These are phyloP conservation scores for Yamadazyma ubonensis DNA, from an alignment of 805 yeast genomes.

Conservation along the genomic window DNA sequence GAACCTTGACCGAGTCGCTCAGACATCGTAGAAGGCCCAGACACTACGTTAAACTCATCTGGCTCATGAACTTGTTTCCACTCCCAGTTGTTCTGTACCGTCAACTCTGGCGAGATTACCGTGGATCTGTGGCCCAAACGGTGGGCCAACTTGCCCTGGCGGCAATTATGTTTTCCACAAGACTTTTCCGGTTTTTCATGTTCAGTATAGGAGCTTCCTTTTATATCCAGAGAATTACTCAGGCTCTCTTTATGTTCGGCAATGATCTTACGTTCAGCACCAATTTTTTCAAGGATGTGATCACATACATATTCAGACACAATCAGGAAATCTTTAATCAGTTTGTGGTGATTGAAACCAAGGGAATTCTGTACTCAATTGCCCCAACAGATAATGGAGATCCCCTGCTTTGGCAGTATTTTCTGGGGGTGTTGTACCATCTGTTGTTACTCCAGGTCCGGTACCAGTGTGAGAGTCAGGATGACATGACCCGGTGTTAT, in stretches of 20 bases:
- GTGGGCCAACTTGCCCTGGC: conserved; percentile 5
- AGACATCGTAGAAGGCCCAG: not conserved
- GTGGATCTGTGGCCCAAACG: conserved; percentile 9
- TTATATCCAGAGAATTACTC: conserved; percentile 21
- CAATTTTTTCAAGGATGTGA: conserved; percentile 26
- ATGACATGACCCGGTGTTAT: conserved; percentile 3
- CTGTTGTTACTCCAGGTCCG: conserved; percentile 1
- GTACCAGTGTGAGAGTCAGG: conserved; percentile 3
- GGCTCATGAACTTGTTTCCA: conserved; percentile 20
- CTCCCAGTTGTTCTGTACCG: conserved; percentile 21
- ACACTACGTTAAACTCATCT: conserved; percentile 14
- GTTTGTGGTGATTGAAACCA: not conserved
- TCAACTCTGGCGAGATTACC: conserved; percentile 17
- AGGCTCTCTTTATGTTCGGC: conserved; percentile 23
- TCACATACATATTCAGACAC: conserved; percentile 23
- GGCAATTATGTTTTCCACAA: conserved; percentile 10
- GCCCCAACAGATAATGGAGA: conserved; percentile 2
- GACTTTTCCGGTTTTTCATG: conserved; percentile 15
- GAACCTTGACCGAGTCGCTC: conserved; percentile 6
- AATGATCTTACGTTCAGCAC: conserved; percentile 30
- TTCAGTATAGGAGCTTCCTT: conserved; percentile 18
- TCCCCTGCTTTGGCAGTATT: conserved; percentile 4
- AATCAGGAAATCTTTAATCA: conserved; percentile 5
- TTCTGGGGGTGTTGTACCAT: conserved; percentile 1
- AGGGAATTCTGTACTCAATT: conserved; percentile 5